Conservation (phyloP, 352 stramenopile genomes). For the Pythium dissimile region DNA sequence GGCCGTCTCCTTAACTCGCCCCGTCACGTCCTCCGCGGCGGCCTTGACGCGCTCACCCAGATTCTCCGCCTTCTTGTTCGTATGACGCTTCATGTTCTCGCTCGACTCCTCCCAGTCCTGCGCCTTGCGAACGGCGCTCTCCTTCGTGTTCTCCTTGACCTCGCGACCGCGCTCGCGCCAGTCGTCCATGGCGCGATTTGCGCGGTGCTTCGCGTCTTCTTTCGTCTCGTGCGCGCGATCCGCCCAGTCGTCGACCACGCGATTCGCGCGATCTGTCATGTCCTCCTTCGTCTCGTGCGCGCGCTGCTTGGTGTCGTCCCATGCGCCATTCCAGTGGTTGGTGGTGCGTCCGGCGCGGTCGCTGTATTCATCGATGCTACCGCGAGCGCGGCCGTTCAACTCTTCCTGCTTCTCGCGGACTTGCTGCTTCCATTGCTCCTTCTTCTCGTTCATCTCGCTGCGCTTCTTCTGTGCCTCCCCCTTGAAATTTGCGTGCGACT, state of each 20-base stretch:
- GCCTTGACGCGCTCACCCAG: slow-evolving; percentile 22
- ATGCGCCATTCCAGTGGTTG: slow-evolving; percentile 9
- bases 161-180: slow-evolving; percentile 25
- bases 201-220: slow-evolving; percentile 28
- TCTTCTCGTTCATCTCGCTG: slow-evolving; percentile 33
- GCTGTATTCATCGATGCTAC: slow-evolving; percentile 14
- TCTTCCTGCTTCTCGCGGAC: slow-evolving; percentile 28
- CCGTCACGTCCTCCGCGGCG: slow-evolving; percentile 23
- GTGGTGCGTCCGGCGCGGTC: slow-evolving; percentile 1
- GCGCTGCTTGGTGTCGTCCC: slow-evolving; percentile 12
- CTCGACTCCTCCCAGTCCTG: slow-evolving; percentile 23
- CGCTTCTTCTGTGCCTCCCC: slow-evolving; percentile 16
- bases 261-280: slow-evolving; percentile 30
- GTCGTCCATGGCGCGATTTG: slow-evolving; percentile 26
- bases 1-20: slow-evolving; percentile 31
- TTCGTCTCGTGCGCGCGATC: slow-evolving; percentile 33
- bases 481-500: slow-evolving; percentile 11
- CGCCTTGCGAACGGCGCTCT: slow-evolving; percentile 27
- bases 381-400: slow-evolving; percentile 8
- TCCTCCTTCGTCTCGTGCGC: slow-evolving; percentile 23
- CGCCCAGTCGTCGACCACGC: slow-evolving; percentile 18
- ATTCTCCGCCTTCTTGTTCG: slow-evolving; percentile 23
- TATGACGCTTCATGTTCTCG: slow-evolving; percentile 21
- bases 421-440: slow-evolving; percentile 27
- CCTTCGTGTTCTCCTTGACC: slow-evolving; percentile 33